Conservation (phyloP, 108 stramenopile species). For the Poteriospumella lacustris region DNA sequence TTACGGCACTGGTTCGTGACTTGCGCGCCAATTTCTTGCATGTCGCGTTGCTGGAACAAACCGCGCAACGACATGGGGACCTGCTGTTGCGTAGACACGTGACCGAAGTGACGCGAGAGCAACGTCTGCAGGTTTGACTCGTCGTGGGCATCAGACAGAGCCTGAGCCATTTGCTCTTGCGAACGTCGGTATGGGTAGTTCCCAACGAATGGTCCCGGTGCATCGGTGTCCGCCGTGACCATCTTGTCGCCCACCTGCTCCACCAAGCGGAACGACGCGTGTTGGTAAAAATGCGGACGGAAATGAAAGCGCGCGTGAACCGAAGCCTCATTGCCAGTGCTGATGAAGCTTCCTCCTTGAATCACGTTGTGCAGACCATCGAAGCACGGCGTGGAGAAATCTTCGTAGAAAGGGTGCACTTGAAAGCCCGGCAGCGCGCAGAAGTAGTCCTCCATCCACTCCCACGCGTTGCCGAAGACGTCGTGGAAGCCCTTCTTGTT, state of each 20-base stretch:
- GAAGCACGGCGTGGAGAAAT: conserved; percentile 89
- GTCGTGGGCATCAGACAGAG: conserved; percentile 4
- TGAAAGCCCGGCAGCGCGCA: conserved; percentile 76
- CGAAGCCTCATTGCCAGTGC: conserved; percentile 85
- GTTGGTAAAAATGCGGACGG: conserved; percentile 86
- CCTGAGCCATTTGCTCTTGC: conserved; percentile 53
- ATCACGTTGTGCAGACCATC: conserved; percentile 57
- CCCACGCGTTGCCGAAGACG: conserved; percentile 87
- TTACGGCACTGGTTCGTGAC: conserved; percentile 26
- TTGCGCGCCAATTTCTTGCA: conserved; percentile 60
- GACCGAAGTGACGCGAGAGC: conserved; percentile 37
- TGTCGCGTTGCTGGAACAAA: conserved; percentile 66
- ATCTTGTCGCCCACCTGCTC: not conserved
- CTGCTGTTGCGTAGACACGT: not conserved
- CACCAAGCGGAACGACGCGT: conserved; percentile 83
- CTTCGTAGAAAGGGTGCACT: conserved; percentile 78
- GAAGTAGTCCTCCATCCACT: conserved; percentile 73
- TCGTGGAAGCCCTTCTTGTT: conserved; percentile 53
- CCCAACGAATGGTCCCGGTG: conserved; percentile 35
- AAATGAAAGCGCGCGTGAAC: conserved; percentile 86
- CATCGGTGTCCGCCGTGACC: conserved; percentile 25
- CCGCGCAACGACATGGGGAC: conserved; percentile 41
- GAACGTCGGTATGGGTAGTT: conserved; percentile 66
- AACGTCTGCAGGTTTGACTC: conserved; percentile 46
- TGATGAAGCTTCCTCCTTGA: conserved; percentile 75